Base-by-base conservation (phyloP, 345 rosid genomes). In the Nasturtium officinale region DNA sequence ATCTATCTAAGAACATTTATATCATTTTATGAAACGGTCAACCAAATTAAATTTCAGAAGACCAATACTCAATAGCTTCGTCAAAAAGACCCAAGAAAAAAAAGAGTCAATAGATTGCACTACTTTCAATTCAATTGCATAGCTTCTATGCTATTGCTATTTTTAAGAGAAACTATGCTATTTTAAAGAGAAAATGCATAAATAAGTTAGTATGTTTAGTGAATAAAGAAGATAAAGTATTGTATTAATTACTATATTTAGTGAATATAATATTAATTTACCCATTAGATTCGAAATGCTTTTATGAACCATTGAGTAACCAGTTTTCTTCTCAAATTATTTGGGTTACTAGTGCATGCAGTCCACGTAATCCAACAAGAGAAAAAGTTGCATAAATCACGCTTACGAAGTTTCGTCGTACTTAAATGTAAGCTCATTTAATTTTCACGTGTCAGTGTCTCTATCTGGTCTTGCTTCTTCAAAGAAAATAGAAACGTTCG, bases 361-460 rank as follows among this genome's bases (percentile, higher is more conserved):
- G 26, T 46, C 66, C 74, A 56, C 55, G 23, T 69, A 43, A 46
- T 63, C 69, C 61, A 61, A 51, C 9, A 15, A 16, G 10, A 35
- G 33, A 37, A 10, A n/a, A 30, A 9, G 20, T 29, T 20, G 57
- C 70, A 63, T 43, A 64, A 42, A 30, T 73, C 71, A 73, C 77
- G 69, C 20, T 9, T 20, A 62, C 7, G 62, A 62, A 72, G 46
- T 47, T 72, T 45, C 35, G 11, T 43, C 35, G 11, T 42, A n/a
- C 17, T 54, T 18, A 29, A 46, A 63, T 20, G 61, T 13, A 40
- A 40, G 17, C 54, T 20, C 28, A 72, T 53, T 30, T 21, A 72
- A 42, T 23, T 53, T 30, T 21, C 77, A 72, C 64, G 28, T 63
- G 77, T 72, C 46, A 26, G 48, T 53, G 76, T 42, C 18, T 43